Conservation (phyloP, 305 asterid genomes). For the Euphrasia arctica region DNA sequence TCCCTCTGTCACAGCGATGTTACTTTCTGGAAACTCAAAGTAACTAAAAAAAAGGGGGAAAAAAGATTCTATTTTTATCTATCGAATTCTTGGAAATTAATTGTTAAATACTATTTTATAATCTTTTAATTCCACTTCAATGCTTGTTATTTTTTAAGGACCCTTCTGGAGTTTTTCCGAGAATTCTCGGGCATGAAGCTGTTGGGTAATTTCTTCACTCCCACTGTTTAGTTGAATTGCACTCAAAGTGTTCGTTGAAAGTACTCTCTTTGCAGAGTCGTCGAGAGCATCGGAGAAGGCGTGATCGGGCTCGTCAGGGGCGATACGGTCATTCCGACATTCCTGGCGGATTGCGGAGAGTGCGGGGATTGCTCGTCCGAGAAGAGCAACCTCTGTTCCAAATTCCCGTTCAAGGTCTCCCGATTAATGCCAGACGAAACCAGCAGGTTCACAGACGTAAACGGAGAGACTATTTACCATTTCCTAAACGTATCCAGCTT, state of each 20-base stretch:
- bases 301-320: slow-evolving; percentile 58
- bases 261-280: slow-evolving; percentile 38
- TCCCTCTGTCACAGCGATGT: slow-evolving; percentile 71
- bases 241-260: slow-evolving; percentile 12
- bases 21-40: slow-evolving; percentile 53
- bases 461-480: slow-evolving; percentile 71
- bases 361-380: slow-evolving; percentile 77
- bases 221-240: not conserved
- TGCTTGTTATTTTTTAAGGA: slow-evolving; percentile 27
- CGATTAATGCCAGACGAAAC: slow-evolving; percentile 68
- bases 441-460: slow-evolving; percentile 68
- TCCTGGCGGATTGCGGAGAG: slow-evolving; percentile 71
- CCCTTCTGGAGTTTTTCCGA: slow-evolving; percentile 59
- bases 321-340: slow-evolving; percentile 70
- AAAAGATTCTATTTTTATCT: not conserved
- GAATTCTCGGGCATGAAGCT: slow-evolving; percentile 90
- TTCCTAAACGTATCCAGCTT: slow-evolving; percentile 74
- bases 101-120: too few species aligned
- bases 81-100: not conserved
- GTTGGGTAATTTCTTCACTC: slow-evolving; percentile 51
- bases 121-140: not conserved
- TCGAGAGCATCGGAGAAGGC: slow-evolving; percentile 80
- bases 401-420: slow-evolving; percentile 51
- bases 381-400: slow-evolving; percentile 75
- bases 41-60: slow-evolving; percentile 6